Conservation (phyloP, 2,329 filamentous ascomycete genomes). For the Calonectria pseudoturangicola region DNA sequence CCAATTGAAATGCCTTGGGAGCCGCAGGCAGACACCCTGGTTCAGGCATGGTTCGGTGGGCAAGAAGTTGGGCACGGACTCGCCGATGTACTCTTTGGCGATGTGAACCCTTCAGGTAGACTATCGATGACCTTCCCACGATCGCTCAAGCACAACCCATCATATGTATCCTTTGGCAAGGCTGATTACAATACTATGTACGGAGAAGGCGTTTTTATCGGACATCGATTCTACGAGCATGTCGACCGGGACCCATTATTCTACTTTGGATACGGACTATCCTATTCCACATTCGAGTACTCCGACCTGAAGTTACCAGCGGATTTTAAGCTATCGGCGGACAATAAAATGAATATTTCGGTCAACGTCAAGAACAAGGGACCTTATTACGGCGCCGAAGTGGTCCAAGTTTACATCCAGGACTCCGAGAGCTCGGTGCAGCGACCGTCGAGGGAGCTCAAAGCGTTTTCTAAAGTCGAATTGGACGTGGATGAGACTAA, state of each 20-base stretch:
- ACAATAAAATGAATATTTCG: background rate
- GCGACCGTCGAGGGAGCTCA: conserved; percentile 38
- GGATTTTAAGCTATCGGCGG: background rate
- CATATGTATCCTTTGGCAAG: conserved; percentile 81
- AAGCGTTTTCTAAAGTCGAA: conserved; percentile 37
- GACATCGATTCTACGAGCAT: conserved; percentile 82
- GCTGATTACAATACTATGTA: conserved; percentile 80
- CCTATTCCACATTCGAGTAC: conserved; percentile 71
- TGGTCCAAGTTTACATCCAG: conserved; percentile 38
- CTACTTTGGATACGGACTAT: conserved; percentile 75
- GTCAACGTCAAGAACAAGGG: conserved; percentile 32
- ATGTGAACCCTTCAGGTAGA: conserved; percentile 33
- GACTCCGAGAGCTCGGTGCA: conserved; percentile 17
- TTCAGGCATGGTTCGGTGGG: conserved; percentile 40
- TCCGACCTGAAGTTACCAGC: conserved; percentile 16
- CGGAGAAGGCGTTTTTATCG: conserved; percentile 81
- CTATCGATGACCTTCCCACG: conserved; percentile 69
- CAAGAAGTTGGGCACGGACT: conserved; percentile 37
- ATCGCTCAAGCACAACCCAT: conserved; percentile 77
- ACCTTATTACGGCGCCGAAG: conserved; percentile 22
- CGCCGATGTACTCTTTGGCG: conserved; percentile 33
- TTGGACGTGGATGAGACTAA: conserved; percentile 1
- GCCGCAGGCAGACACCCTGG: conserved; percentile 6
- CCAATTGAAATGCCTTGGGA: conserved; percentile 41
- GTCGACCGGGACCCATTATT: conserved; percentile 76